Evolutionary conservation across 2,329 filamentous ascomycete genomes (phyloP).

Genomic region (Phialophora macrospora): DNA sequence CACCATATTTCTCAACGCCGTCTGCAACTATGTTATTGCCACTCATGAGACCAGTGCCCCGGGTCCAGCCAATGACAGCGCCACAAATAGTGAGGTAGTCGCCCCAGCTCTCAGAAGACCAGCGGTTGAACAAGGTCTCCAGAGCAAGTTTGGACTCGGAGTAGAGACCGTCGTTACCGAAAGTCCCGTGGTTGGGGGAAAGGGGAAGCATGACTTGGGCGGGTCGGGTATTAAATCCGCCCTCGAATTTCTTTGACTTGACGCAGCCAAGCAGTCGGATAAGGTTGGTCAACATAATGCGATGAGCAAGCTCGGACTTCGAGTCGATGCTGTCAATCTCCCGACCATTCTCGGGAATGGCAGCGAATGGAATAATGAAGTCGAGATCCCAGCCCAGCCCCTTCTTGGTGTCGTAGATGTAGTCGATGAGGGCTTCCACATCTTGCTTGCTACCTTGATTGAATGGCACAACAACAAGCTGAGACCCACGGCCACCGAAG

Average conservation of each 20-base stretch:
- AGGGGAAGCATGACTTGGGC: conserved; percentile 95
- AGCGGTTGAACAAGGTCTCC: conserved; percentile 97
- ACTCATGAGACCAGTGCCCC: conserved; percentile 96
- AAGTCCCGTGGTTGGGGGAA: conserved; percentile 97
- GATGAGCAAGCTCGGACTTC: conserved; percentile 95
- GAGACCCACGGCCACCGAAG: conserved; percentile 89
- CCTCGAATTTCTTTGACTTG: conserved; percentile 85
- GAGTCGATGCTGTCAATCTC: conserved; percentile 97
- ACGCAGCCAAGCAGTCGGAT: conserved; percentile 86
- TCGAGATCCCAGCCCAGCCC: conserved; percentile 98
- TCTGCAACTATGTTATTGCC: conserved; percentile 98
- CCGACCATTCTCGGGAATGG: conserved; percentile 95
- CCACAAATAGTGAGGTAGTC: conserved; percentile 98
- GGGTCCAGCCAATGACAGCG: conserved; percentile 98
- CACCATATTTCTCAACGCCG: conserved; percentile 93
- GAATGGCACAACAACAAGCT: conserved; percentile 97
- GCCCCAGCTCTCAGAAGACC: conserved; percentile 96
- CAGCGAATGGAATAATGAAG: conserved; percentile 93
- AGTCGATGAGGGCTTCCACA: conserved; percentile 88
- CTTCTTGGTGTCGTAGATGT: conserved; percentile 95
- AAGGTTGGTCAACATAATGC: conserved; percentile 98
- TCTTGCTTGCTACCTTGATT: conserved; percentile 99
- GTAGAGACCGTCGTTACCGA: conserved; percentile 96
- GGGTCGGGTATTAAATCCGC: conserved; percentile 90
- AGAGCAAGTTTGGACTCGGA: conserved; percentile 97